A percentile compares a stretch with the other conserved stretches of the same genome.
These are phyloP conservation scores for Picea glauca DNA, from an alignment of 75 land plant genomes.

Conservation along the genomic window DNA sequence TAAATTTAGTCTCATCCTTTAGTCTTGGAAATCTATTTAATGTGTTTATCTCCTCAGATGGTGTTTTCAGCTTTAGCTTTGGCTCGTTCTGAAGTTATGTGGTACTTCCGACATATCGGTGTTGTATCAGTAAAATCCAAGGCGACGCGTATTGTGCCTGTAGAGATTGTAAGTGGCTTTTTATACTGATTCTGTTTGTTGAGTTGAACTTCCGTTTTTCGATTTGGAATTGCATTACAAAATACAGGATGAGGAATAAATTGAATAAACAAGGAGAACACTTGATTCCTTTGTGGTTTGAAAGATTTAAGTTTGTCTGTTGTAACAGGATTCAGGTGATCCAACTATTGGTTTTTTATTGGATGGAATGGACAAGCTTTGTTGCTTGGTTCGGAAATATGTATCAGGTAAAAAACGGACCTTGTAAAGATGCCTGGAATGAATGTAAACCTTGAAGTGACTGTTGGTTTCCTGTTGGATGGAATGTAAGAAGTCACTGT, in stretches of 20 bases:
- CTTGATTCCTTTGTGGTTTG: neutral
- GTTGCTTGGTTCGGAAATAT: conserved; percentile 86
- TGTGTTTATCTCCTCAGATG: conserved; percentile 52
- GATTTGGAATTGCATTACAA: neutral
- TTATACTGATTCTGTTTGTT: neutral
- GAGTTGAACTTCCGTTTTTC: neutral
- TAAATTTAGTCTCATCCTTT: neutral
- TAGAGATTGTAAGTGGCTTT: conserved; percentile 65
- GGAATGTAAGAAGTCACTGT: neutral
- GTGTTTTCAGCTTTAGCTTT: conserved; percentile 97
- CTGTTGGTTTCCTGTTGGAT: neutral
- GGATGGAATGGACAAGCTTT: conserved; percentile 89
- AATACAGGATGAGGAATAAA: neutral
- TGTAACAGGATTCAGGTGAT: conserved; percentile 88
- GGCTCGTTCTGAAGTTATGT: conserved; percentile 73
- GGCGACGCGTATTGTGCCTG: conserved; percentile 57
- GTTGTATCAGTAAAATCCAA: conserved; percentile 79
- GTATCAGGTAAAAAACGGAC: conserved; percentile 58
- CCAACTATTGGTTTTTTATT: conserved; percentile 90
- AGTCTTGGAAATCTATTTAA: neutral
- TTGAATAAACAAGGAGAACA: neutral
- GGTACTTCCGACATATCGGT: conserved; percentile 97
- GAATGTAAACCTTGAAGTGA: neutral
- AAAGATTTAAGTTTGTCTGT: neutral
- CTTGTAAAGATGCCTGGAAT: neutral